A percentile compares a stretch with the other conserved stretches of the same genome.
Conservation (phyloP, 2,329 filamentous ascomycete species). For the Diatrype stigma region DNA sequence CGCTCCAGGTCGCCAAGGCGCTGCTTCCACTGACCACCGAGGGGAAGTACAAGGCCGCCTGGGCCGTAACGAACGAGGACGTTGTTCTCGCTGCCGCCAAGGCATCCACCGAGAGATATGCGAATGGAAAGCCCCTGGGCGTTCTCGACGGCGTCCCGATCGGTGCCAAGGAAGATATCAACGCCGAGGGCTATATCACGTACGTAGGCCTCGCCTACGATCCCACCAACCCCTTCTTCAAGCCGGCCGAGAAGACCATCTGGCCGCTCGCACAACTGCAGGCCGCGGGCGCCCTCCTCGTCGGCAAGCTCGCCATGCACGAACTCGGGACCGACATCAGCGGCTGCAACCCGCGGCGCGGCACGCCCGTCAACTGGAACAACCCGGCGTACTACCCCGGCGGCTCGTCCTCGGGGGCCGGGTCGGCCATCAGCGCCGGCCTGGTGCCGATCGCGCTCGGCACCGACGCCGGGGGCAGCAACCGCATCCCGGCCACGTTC, state of each 20-base stretch:
- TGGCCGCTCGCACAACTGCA: conserved; percentile 71
- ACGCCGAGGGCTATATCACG: conserved; percentile 65
- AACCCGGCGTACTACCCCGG: conserved; percentile 75
- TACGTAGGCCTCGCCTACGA: conserved; percentile 62
- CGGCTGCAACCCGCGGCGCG: conserved; percentile 74
- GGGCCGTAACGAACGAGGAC: conserved; percentile 63
- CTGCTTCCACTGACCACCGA: conserved; percentile 65
- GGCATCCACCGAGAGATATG: conserved; percentile 70
- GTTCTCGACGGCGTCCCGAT: conserved; percentile 79
- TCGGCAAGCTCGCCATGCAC: conserved; percentile 78
- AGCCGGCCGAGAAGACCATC: conserved; percentile 48
- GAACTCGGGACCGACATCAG: conserved; percentile 76
- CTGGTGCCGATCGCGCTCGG: conserved; percentile 72
- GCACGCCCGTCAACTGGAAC: conserved; percentile 74
- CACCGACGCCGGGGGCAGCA: conserved; percentile 71
- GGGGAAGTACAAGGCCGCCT: conserved; percentile 66
- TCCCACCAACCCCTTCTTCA: conserved; percentile 48
- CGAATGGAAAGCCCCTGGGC: conserved; percentile 59
- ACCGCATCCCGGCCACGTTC: conserved; percentile 69
- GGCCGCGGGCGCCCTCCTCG: conserved; percentile 68
- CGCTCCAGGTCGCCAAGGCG: conserved; percentile 65
- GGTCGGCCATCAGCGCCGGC: conserved; percentile 65
- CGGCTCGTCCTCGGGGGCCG: conserved; percentile 74
- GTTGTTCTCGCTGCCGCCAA: conserved; percentile 63
- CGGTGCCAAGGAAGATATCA: conserved; percentile 77